Conservation (phyloP, 2,329 filamentous ascomycete genomes). For the Aspergillus terreus region DNA sequence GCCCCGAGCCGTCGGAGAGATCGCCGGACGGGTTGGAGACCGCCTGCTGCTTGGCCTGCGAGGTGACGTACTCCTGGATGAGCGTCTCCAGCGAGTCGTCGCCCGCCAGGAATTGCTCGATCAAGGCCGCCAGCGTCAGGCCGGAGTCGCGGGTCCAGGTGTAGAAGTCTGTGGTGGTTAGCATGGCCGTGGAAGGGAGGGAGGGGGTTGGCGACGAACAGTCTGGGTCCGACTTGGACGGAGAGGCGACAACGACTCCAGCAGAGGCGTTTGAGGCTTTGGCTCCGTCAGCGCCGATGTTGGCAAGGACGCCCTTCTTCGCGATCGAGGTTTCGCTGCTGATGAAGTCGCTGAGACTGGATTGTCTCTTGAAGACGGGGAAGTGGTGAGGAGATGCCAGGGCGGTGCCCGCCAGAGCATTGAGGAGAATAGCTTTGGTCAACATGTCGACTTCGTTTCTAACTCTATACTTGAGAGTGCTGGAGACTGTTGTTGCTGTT, state of each 20-base stretch:
- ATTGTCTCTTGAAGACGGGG: not conserved
- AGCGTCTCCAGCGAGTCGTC: slow-evolving; percentile 54
- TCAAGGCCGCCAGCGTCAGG: slow-evolving; percentile 63
- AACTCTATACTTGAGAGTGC: too few relatives aligned
- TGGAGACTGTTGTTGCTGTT: not conserved
- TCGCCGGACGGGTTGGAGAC: slow-evolving; percentile 65
- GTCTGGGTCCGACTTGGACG: slow-evolving; percentile 49
- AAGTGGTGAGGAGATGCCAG: slow-evolving; percentile 2
- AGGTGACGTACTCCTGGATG: slow-evolving; percentile 63
- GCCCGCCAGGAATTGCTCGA: slow-evolving; percentile 63
- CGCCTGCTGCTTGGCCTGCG: slow-evolving; percentile 62
- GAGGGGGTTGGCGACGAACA: slow-evolving; percentile 27
- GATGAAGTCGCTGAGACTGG: slow-evolving; percentile 8
- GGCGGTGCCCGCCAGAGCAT: slow-evolving; percentile 1
- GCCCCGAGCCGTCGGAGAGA: slow-evolving; percentile 41
- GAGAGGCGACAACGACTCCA: slow-evolving; percentile 53
- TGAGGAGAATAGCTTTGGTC: slow-evolving; percentile 3
- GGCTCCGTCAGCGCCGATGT: slow-evolving; percentile 16
- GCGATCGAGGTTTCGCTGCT: slow-evolving; percentile 8
- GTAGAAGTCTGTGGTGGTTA: slow-evolving; percentile 58
- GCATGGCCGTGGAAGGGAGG: not conserved
- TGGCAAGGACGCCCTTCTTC: slow-evolving; percentile 11
- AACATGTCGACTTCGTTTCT: not conserved
- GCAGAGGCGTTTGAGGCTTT: slow-evolving; percentile 44
- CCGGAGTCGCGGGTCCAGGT: slow-evolving; percentile 74